phyloP scores from a whole-genome alignment of 441 rosid genomes.

The Syzygium syzygioides region DNA sequence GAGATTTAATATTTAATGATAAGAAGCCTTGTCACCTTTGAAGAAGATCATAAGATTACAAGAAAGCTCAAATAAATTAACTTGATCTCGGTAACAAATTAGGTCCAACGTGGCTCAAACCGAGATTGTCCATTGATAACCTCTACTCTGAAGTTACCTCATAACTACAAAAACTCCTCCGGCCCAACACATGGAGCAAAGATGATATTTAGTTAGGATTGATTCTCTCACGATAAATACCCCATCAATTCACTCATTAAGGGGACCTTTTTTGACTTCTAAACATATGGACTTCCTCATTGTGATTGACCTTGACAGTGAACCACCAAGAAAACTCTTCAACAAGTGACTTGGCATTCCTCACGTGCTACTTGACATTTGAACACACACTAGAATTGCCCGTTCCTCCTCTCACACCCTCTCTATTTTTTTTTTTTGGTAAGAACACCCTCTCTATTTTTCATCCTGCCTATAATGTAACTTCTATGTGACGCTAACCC shows the following conservation, averaged over 20 bases:
- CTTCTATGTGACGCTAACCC: neutral
- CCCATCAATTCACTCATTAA: no score
- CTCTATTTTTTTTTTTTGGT: no score
- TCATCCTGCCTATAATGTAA: neutral
- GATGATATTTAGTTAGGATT: no score
- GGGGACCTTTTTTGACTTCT: neutral
- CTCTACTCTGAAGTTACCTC: no score
- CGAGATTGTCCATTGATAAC: neutral
- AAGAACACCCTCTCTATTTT: no score
- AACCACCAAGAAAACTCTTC: neutral
- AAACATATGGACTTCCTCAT: neutral
- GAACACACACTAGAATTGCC: no score
- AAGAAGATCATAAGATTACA: neutral
- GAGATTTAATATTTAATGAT: no score
- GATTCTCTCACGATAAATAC: no score
- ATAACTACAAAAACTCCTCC: no score
- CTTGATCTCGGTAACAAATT: no score
- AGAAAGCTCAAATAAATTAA: neutral
- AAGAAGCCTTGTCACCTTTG: neutral
- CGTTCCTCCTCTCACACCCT: neutral
- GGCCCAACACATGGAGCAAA: no score
- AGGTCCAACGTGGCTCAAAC: neutral
- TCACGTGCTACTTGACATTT: no score
- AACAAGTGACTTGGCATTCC: neutral
- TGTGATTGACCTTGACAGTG: neutral